phyloP scores from a whole-genome alignment of 139 green algal species.

The Prasinococcaceae sp. region DNA sequence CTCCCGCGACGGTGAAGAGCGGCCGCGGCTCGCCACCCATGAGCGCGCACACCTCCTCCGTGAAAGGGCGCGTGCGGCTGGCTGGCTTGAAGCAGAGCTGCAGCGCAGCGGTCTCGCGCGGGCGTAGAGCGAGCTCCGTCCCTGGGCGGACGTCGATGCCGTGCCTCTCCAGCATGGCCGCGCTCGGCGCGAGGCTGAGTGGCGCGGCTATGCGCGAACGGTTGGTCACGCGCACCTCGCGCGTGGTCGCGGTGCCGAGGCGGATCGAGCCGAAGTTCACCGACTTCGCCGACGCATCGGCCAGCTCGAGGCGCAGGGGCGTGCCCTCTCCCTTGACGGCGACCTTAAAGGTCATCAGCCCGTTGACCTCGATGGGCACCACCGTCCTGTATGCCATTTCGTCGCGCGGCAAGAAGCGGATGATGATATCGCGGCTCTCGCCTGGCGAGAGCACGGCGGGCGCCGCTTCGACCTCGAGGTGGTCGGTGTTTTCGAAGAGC shows the following conservation, averaged over 20 bases:
- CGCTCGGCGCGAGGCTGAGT: constrained; percentile 25
- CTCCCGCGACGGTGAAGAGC: no score
- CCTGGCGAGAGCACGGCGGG: constrained; percentile 41
- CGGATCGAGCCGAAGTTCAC: constrained; percentile 43
- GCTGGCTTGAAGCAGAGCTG: constrained; percentile 38
- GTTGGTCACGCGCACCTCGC: constrained; percentile 39
- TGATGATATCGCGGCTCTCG: constrained; percentile 23
- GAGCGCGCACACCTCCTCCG: no score
- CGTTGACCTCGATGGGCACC: constrained; percentile 53
- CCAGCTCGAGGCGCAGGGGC: constrained; percentile 42
- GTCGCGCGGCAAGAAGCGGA: constrained; percentile 41
- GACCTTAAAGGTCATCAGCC: constrained; percentile 51
- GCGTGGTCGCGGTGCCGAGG: constrained; percentile 10
- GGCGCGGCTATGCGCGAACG: constrained; percentile 25
- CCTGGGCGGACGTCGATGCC: constrained; percentile 29
- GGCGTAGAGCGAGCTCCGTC: constrained; percentile 27
- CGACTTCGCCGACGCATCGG: constrained; percentile 29
- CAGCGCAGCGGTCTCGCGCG: constrained; percentile 20
- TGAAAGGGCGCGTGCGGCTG: constrained; percentile 23
- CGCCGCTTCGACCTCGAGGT: constrained; percentile 27
- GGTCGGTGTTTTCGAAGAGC: constrained; percentile 28
- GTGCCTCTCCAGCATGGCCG: constrained; percentile 21
- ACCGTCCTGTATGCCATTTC: constrained; percentile 17
- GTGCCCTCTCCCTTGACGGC: constrained; percentile 39
- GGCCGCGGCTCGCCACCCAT: no score